Conservation (phyloP, 208 protist genomes). For the Giardia duodenalis region DNA sequence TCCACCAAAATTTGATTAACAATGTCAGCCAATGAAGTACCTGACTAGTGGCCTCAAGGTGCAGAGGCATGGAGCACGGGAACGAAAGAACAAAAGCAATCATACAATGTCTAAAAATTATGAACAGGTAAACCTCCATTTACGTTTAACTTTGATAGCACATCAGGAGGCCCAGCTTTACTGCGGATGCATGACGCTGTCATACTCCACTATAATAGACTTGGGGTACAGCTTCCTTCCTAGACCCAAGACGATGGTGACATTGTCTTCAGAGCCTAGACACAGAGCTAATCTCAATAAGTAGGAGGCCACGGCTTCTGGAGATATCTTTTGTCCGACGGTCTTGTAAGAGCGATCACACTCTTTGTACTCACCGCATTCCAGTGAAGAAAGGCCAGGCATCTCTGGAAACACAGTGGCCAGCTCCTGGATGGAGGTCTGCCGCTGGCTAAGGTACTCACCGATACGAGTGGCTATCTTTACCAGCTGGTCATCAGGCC, state of each 20-base stretch:
- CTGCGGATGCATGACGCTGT: not conserved
- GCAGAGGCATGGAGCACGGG: too few species aligned
- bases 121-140: too few species aligned
- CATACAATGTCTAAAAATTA: too few species aligned
- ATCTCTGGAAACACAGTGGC: not conserved
- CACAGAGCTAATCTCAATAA: not conserved
- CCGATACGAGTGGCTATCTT: not conserved
- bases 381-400: not conserved
- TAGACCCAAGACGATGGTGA: not conserved
- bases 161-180: too few species aligned
- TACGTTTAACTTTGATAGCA: too few species aligned
- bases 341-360: not conserved
- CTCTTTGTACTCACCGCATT: not conserved
- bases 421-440: not conserved
- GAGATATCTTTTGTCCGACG: not conserved
- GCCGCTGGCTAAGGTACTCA: not conserved
- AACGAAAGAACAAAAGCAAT: too few species aligned
- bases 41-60: too few species aligned
- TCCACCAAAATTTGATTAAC: too few species aligned
- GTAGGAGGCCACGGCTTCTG: not conserved
- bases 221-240: not conserved
- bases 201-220: not conserved
- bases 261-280: slow-evolving; percentile 18
- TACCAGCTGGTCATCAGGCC: not conserved
- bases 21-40: too few species aligned